These are phyloP conservation scores for Beauveria rudraprayagi DNA, from an alignment of 2,329 filamentous ascomycete species.

Conservation along the genomic window DNA sequence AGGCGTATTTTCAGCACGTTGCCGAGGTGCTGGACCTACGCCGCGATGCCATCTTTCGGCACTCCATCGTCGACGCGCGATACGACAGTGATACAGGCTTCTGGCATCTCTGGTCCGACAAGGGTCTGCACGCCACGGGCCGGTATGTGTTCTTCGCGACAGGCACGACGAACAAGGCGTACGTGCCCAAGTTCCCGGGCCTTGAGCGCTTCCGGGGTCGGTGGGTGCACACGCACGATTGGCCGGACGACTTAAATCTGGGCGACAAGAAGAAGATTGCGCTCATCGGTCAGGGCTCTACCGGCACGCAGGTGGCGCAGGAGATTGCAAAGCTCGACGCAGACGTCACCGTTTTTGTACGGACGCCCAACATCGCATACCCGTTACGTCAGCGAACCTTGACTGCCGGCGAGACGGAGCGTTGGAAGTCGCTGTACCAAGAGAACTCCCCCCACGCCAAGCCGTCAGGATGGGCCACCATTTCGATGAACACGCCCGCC, in stretches of 20 bases:
- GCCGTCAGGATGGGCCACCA: background rate
- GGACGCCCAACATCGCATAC: slow-evolving; percentile 49
- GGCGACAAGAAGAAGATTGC: slow-evolving; percentile 21
- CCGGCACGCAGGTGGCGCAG: slow-evolving; percentile 23
- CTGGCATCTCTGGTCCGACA: slow-evolving; percentile 37
- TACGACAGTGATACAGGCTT: slow-evolving; percentile 27
- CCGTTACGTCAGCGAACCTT: slow-evolving; percentile 42
- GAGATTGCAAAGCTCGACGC: slow-evolving; percentile 25
- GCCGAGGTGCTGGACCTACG: slow-evolving; percentile 34
- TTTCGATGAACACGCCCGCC: background rate
- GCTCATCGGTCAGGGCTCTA: slow-evolving; percentile 25
- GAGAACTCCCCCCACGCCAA: slow-evolving; percentile 30
- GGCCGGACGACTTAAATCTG: slow-evolving; percentile 18
- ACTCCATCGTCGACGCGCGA: slow-evolving; percentile 30
- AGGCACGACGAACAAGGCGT: slow-evolving; percentile 37
- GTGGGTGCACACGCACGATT: slow-evolving; percentile 22
- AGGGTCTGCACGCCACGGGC: slow-evolving; percentile 29
- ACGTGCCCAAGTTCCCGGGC: slow-evolving; percentile 28
- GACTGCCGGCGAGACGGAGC: background rate
- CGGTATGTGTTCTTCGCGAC: slow-evolving; percentile 38
- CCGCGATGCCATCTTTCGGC: slow-evolving; percentile 36
- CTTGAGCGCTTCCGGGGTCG: slow-evolving; percentile 22
- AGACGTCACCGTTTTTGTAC: slow-evolving; percentile 41
- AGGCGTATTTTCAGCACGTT: slow-evolving; percentile 38
- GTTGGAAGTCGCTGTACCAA: slow-evolving; percentile 25